A percentile compares a stretch with the other conserved stretches of the same genome.
Evolutionary conservation across 164 flowering plant genomes (phyloP).

Genomic region (Stephania japonica): DNA sequence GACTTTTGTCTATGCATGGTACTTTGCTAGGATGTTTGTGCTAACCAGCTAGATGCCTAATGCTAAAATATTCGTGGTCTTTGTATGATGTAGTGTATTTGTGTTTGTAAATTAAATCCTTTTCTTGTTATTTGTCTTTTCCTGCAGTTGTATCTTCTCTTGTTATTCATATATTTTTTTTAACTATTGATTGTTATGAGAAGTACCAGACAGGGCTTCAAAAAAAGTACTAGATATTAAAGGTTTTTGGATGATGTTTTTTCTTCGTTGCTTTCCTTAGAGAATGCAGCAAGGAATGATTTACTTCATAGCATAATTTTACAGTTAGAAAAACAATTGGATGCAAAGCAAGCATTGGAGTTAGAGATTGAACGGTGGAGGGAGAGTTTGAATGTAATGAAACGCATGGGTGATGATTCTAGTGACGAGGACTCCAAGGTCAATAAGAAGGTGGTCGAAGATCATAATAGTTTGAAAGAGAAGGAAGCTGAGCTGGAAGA

Average conservation of each 20-base stretch:
- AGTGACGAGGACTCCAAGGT: constrained; percentile 37
- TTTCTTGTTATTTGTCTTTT: background rate
- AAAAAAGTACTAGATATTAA: no score
- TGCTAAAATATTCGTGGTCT: no score
- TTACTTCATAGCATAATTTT: constrained; percentile 36
- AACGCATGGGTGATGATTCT: no score
- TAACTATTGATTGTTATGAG: background rate
- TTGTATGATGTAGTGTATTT: no score
- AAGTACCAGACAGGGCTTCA: no score
- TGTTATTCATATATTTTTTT: background rate
- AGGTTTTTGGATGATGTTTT: background rate
- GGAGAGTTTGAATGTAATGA: constrained; percentile 54
- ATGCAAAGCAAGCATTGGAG: constrained; percentile 69
- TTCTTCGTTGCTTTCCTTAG: constrained; percentile 7
- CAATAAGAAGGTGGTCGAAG: constrained; percentile 26
- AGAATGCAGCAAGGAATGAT: constrained; percentile 41
- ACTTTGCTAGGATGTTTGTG: no score
- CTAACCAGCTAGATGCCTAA: no score
- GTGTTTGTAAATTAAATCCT: no score
- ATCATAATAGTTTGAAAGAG: constrained; percentile 8
- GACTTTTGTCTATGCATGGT: background rate
- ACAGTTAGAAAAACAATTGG: constrained; percentile 51
- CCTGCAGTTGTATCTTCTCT: background rate
- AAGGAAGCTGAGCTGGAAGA: constrained; percentile 14
- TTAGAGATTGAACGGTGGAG: constrained; percentile 61